Percentiles rank a stretch among this genome's conserved stretches.
These are phyloP conservation scores for Stephania yunnanensis DNA, from an alignment of 164 flowering plant genomes.

Conservation along the genomic window DNA sequence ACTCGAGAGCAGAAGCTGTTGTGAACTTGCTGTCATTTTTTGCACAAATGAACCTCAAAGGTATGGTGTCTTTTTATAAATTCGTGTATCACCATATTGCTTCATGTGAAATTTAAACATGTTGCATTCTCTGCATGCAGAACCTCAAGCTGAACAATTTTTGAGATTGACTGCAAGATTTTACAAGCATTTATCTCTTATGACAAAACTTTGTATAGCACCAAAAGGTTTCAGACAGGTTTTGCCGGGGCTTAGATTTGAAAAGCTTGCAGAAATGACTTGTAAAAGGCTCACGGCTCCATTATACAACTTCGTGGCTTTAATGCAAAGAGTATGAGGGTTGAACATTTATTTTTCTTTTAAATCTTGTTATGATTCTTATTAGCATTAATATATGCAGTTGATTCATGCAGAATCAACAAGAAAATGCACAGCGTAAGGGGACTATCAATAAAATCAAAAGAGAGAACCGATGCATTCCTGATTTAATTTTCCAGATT, in stretches of 20 bases:
- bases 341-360: background rate
- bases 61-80: constrained; percentile 25
- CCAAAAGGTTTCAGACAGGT: constrained; percentile 65
- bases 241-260: constrained; percentile 55
- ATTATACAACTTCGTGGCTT: constrained; percentile 54
- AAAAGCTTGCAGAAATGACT: constrained; percentile 71
- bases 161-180: constrained; percentile 52
- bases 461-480: constrained; percentile 76
- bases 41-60: constrained; percentile 60
- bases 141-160: constrained; percentile 68
- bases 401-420: constrained; percentile 52
- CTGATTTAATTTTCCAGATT: constrained; percentile 75
- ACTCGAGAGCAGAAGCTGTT: constrained; percentile 57
- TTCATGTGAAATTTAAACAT: background rate
- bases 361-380: background rate
- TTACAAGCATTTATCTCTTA: constrained; percentile 70
- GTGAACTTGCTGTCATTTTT: constrained; percentile 59
- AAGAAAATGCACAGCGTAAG: constrained; percentile 37
- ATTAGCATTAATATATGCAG: background rate
- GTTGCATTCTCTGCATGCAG: constrained; percentile 25
- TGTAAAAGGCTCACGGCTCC: constrained; percentile 77
- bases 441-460: constrained; percentile 58
- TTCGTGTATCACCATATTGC: background rate
- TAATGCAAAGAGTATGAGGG: constrained; percentile 51
- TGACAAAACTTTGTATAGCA: constrained; percentile 70